A percentile compares a stretch with the other conserved stretches of the same genome.
Conservation (phyloP, 2,329 filamentous ascomycete species). For the Hypoxylon sp. region DNA sequence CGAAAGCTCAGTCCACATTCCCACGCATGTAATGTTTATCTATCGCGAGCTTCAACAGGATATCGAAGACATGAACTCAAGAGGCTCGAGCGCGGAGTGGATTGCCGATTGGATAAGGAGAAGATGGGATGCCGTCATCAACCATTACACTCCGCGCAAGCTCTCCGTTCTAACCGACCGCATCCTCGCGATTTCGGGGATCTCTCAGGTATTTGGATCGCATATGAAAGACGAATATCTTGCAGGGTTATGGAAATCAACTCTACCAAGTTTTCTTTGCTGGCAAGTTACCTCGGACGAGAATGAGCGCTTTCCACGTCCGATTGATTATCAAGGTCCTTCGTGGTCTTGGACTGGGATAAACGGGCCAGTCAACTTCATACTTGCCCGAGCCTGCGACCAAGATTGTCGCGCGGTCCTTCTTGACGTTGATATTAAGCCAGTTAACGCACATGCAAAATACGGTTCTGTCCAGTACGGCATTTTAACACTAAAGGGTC, state of each 20-base stretch:
- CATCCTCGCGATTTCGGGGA: conserved; percentile 11
- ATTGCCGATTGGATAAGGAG: conserved; percentile 11
- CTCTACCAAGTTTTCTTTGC: conserved; percentile 9
- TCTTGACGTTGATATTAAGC: conserved; percentile 9
- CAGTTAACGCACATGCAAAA: conserved; percentile 7
- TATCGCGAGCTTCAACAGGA: conserved; percentile 16
- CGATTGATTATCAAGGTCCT: conserved; percentile 12
- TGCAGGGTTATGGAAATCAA: conserved; percentile 9
- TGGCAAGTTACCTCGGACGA: conserved; percentile 3
- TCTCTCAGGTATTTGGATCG: conserved; percentile 15
- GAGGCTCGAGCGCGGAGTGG: conserved; percentile 7
- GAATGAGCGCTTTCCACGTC: conserved; percentile 10
- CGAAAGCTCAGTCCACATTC: background rate
- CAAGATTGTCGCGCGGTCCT: conserved; percentile 7
- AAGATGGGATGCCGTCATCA: conserved; percentile 1
- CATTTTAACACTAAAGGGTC: conserved; percentile 10
- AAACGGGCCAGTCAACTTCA: conserved; percentile 11
- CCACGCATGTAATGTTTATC: conserved; percentile 11
- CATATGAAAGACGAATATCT: conserved; percentile 7
- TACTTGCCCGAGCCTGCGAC: conserved; percentile 1
- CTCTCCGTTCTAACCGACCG: conserved; percentile 14
- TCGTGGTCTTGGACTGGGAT: conserved; percentile 21
- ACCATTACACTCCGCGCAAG: conserved; percentile 14
- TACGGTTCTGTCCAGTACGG: conserved; percentile 8
- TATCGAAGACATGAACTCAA: conserved; percentile 11